Evolutionary conservation across 1,284 basidiomycete species (phyloP), one percentile per base, ranked within the genome.

Genomic region (Naganishia albida): DNA sequence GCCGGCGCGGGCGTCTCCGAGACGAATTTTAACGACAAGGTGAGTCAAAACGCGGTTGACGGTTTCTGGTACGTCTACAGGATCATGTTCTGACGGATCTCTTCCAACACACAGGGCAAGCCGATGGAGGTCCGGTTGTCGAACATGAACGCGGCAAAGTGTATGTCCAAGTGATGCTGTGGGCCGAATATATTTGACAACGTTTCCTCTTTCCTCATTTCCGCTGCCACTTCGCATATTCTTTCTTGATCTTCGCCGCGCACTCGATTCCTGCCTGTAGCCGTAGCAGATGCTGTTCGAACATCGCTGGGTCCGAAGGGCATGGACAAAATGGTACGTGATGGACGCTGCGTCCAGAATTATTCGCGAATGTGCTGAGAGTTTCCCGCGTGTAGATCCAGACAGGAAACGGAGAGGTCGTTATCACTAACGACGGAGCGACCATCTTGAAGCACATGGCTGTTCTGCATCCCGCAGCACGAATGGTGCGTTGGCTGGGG

Each of bases 371-470:
- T 38, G 7, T 64, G 23, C 18, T 16, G 15, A n/a, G 20, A 7
- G 13, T 6, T 23, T 53, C 44, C 16, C 18, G 25, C 59, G 66
- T 53, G 67, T 75, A 97, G 94, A 99, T 99, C 77, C 93, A 97
- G 86, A 99, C 95, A 6, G 82, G 91, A 6, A 93, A 91, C 77
- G 95, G 95, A 71, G 94, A 99, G 77, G 92, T 96, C 4, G 90
- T 99, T 72, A 92, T 99, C 73, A 99, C 96, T 20, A 99, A 99
- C 79, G 96, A 99, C 80, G 96, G 96, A 51, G 96, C 96, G 13
- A 99, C 96, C 12, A 99, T 99, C 70, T 82, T 99, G 67, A 92
- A 93, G 80, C 97, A 93, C 75, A 94, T 99, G 77, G 93, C 96
- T 68, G 96, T 97, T 23, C 81, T 99, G 66, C 96, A 99, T 80